A percentile compares a stretch with the other conserved stretches of the same genome.
phyloP scores from a whole-genome alignment of 495 filamentous ascomycete genomes.

The Hyphodiscus hymeniophilus region DNA sequence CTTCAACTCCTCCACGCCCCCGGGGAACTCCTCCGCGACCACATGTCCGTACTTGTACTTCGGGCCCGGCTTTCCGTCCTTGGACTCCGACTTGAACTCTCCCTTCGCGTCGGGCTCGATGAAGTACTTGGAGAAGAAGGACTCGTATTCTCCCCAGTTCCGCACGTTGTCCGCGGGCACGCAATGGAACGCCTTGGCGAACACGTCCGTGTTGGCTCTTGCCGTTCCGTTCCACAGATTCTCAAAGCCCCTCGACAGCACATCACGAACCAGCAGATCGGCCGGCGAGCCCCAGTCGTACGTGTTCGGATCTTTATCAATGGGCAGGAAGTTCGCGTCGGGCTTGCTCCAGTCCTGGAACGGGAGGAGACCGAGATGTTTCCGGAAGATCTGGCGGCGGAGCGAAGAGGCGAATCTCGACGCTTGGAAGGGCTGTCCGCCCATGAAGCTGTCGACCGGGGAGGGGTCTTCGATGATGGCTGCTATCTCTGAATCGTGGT shows the following conservation, averaged over 20 bases:
- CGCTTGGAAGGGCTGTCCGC: conserved; percentile 58
- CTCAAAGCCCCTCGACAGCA: conserved; percentile 57
- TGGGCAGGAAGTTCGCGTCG: conserved; percentile 67
- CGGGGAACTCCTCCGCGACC: conserved; percentile 67
- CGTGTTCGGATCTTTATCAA: conserved; percentile 56
- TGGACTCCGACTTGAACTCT: conserved; percentile 24
- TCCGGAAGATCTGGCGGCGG: conserved; percentile 78
- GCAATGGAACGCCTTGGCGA: conserved; percentile 76
- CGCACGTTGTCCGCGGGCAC: conserved; percentile 75
- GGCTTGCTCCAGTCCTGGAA: conserved; percentile 55
- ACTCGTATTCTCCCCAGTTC: conserved; percentile 80
- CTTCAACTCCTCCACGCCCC: conserved; percentile 64
- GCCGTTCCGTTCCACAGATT: conserved; percentile 68
- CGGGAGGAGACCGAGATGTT: conserved; percentile 79
- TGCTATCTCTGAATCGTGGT: conserved; percentile 72
- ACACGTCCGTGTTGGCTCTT: conserved; percentile 73
- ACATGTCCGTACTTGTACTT: conserved; percentile 69
- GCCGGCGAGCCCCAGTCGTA: conserved; percentile 77
- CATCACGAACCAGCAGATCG: conserved; percentile 69
- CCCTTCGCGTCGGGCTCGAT: conserved; percentile 42
- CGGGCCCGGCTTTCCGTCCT: conserved; percentile 30
- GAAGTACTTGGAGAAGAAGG: conserved; percentile 68
- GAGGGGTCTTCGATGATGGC: conserved; percentile 69
- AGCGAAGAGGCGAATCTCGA: conserved; percentile 78
- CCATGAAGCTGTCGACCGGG: conserved; percentile 61